A percentile compares a stretch with the other conserved stretches of the same genome.
Conservation (phyloP, 2,329 filamentous ascomycete genomes). For the Microdochium trichocladiopsis region DNA sequence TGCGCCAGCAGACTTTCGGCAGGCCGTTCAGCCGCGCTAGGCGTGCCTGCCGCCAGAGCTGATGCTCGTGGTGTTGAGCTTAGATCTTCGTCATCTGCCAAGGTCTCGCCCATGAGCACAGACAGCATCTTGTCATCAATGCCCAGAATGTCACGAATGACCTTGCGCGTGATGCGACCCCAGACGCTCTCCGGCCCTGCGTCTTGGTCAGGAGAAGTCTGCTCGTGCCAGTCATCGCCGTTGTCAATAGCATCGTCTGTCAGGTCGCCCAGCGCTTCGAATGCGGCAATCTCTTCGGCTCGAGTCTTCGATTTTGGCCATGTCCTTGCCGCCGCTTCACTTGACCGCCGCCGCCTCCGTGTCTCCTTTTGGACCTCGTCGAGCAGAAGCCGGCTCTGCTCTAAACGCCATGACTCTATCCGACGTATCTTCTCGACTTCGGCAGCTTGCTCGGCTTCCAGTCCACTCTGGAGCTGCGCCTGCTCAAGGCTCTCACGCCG, state of each 20-base stretch:
- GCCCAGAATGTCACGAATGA: constrained; percentile 84
- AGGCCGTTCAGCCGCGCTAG: constrained; percentile 25
- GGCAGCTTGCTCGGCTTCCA: constrained; percentile 47
- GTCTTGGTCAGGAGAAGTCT: constrained; percentile 31
- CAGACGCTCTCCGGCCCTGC: constrained; percentile 62
- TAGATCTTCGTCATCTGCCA: constrained; percentile 47
- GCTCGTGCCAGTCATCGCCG: constrained; percentile 43
- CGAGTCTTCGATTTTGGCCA: constrained; percentile 14
- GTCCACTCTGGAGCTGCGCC: constrained; percentile 31
- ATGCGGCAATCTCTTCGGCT: constrained; percentile 21
- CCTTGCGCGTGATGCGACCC: constrained; percentile 73
- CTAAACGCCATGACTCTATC: constrained; percentile 87
- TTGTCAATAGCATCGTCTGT: constrained; percentile 29
- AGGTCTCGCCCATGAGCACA: constrained; percentile 76
- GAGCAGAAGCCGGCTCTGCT: constrained; percentile 78
- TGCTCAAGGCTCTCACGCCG: constrained; percentile 46
- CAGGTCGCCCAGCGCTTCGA: constrained; percentile 18
- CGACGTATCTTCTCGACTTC: constrained; percentile 71
- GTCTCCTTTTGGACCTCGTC: constrained; percentile 90
- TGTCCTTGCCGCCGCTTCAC: constrained; percentile 7
- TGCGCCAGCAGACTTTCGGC: constrained; percentile 38
- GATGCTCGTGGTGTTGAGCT: constrained; percentile 40
- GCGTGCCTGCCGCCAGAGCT: constrained; percentile 1
- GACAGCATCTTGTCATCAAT: constrained; percentile 81
- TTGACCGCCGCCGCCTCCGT: constrained; percentile 49